A percentile compares a stretch with the other conserved stretches of the same genome.
Evolutionary conservation across 345 rosid genomes (phyloP).

Genomic region (Hibiscus syriacus): DNA sequence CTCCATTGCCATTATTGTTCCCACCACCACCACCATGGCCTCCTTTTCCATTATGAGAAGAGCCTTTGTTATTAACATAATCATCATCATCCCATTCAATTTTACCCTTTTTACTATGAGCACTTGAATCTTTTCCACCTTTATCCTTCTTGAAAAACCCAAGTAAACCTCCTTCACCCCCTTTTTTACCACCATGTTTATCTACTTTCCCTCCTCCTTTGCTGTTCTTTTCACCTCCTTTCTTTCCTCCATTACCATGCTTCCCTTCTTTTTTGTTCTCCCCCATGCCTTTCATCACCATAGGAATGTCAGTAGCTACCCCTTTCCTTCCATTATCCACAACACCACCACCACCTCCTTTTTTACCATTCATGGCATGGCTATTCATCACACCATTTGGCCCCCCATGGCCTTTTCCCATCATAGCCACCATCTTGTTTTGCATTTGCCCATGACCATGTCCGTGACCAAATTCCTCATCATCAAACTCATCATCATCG

Average conservation of each 20-base stretch:
- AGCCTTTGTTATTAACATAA: constrained; percentile 11
- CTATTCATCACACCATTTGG: constrained; percentile 41
- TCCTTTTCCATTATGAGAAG: not conserved
- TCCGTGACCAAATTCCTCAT: constrained; percentile 25
- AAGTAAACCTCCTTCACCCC: constrained; percentile 23
- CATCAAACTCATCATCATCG: constrained; percentile 33
- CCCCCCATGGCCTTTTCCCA: constrained; percentile 33
- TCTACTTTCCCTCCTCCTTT: constrained; percentile 38
- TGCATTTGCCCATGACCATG: constrained; percentile 31
- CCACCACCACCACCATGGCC: constrained; percentile 32
- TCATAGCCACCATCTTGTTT: constrained; percentile 29
- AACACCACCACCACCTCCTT: constrained; percentile 20
- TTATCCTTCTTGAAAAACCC: constrained; percentile 46
- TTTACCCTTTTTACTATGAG: constrained; percentile 22
- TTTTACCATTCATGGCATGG: constrained; percentile 17
- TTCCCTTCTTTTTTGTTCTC: constrained; percentile 39
- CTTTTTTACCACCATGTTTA: constrained; percentile 32
- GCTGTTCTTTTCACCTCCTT: constrained; percentile 29
- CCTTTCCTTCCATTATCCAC: constrained; percentile 33
- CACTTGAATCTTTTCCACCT: constrained; percentile 21
- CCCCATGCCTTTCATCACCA: constrained; percentile 41
- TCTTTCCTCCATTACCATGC: constrained; percentile 37
- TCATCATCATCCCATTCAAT: constrained; percentile 8
- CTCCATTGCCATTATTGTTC: constrained; percentile 35
- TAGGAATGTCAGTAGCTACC: constrained; percentile 43